A percentile compares a stretch with the other conserved stretches of the same genome.
phyloP scores from a whole-genome alignment of 345 rosid species.

The Punica granatum region DNA sequence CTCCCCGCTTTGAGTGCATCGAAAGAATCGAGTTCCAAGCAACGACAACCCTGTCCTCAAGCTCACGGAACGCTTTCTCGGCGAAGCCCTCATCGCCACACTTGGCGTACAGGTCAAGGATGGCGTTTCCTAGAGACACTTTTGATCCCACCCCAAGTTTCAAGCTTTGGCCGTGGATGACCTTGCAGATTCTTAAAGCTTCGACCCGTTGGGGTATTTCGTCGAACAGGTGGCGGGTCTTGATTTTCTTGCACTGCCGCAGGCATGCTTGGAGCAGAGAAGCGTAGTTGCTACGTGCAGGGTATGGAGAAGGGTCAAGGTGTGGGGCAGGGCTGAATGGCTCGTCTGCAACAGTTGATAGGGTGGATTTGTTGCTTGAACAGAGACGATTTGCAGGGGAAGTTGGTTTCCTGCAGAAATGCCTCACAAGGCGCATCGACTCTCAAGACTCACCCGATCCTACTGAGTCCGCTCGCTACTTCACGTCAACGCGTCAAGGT shows the following conservation, averaged over 20 bases:
- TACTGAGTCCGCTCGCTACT: background rate
- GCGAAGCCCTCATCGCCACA: conserved; percentile 48
- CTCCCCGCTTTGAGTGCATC: conserved; percentile 50
- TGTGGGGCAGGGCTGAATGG: background rate
- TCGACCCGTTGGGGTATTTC: conserved; percentile 46
- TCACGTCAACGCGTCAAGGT: too few relatives aligned
- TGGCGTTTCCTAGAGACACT: conserved; percentile 46
- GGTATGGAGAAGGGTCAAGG: background rate
- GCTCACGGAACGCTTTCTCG: conserved; percentile 47
- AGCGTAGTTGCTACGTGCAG: conserved; percentile 9
- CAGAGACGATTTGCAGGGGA: conserved; percentile 6
- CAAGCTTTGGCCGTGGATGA: conserved; percentile 45
- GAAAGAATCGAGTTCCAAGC: conserved; percentile 83
- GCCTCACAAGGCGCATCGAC: conserved; percentile 4
- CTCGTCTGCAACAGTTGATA: background rate
- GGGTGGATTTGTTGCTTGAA: background rate
- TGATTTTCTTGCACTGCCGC: conserved; percentile 38
- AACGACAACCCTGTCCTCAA: conserved; percentile 44
- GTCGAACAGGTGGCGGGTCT: conserved; percentile 56
- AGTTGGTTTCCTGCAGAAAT: background rate
- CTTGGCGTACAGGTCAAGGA: conserved; percentile 78
- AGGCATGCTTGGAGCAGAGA: conserved; percentile 29
- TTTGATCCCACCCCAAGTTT: conserved; percentile 40
- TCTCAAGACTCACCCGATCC: background rate
- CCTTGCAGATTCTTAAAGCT: conserved; percentile 29